These are phyloP conservation scores for Mycosphaerella sp. DNA, from an alignment of 2,329 filamentous ascomycete genomes.

Conservation along the genomic window DNA sequence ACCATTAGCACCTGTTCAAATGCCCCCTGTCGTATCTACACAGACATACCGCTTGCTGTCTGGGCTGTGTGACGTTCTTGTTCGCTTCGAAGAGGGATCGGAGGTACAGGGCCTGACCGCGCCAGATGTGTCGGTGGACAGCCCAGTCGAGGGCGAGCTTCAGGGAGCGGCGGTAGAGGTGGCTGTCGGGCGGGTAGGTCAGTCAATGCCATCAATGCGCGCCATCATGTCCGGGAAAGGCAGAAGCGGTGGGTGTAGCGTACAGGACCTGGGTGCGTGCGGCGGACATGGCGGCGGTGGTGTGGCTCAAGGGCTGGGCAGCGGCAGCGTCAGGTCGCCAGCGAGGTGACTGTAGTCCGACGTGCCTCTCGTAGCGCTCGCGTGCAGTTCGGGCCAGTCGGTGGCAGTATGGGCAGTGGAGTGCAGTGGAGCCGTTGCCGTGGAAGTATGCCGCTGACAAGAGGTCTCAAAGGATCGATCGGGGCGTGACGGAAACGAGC, in stretches of 20 bases:
- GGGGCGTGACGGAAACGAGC: too few species aligned
- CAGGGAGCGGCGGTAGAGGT: conserved; percentile 83
- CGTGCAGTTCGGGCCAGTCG: neutral
- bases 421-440: too few species aligned
- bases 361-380: neutral
- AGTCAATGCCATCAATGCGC: conserved; percentile 1
- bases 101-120: conserved; percentile 93
- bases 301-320: neutral
- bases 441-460: too few species aligned
- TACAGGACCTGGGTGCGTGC: conserved; percentile 34
- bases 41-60: conserved; percentile 69
- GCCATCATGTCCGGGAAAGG: neutral
- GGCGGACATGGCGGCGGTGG: conserved; percentile 25
- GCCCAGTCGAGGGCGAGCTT: conserved; percentile 95
- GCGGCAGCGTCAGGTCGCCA: neutral
- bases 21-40: neutral
- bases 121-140: conserved; percentile 87
- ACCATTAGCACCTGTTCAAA: neutral
- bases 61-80: conserved; percentile 72
- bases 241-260: conserved; percentile 4
- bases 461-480: too few species aligned
- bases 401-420: too few species aligned
- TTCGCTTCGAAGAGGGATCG: conserved; percentile 93
- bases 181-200: conserved; percentile 38
- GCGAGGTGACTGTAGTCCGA: neutral